Percentiles rank a stretch among this genome's conserved stretches.
Conservation (phyloP, 441 rosid species). For the Capsella rubella region DNA sequence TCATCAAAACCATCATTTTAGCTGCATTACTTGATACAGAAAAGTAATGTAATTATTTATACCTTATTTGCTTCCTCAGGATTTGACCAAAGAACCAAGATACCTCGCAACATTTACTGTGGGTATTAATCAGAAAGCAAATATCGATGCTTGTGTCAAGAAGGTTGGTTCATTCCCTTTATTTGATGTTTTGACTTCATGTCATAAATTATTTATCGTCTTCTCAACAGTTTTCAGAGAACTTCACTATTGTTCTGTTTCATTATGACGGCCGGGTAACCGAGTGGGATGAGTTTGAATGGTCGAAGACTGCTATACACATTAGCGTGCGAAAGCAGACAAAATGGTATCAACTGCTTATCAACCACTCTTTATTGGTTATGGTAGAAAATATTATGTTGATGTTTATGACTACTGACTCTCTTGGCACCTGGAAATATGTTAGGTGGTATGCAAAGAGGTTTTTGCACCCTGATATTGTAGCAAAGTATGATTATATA, state of each 20-base stretch:
- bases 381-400: slow-evolving; percentile 21
- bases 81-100: slow-evolving; percentile 69
- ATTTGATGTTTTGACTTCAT: slow-evolving; percentile 11
- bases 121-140: slow-evolving; percentile 76
- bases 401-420: slow-evolving; percentile 20
- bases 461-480: slow-evolving; percentile 96
- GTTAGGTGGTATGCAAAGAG: slow-evolving; percentile 99
- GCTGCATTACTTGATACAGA: slow-evolving; percentile 2
- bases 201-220: slow-evolving; percentile 36
- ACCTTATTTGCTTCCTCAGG: slow-evolving; percentile 57
- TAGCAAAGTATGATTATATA: slow-evolving; percentile 93
- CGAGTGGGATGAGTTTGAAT: slow-evolving; percentile 99
- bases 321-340: slow-evolving; percentile 87
- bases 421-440: slow-evolving; percentile 24
- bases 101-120: slow-evolving; percentile 96
- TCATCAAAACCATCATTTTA: slow-evolving; percentile 1
- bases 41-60: neutral
- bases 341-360: slow-evolving; percentile 63
- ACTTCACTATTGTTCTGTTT: slow-evolving; percentile 89
- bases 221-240: slow-evolving; percentile 78
- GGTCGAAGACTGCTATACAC: slow-evolving; percentile 96
- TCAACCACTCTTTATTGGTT: slow-evolving; percentile 5
- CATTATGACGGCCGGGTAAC: slow-evolving; percentile 92
- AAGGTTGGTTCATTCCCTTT: slow-evolving; percentile 59
- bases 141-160: slow-evolving; percentile 85